Evolutionary conservation across 495 filamentous ascomycete genomes (phyloP), one percentile per base, ranked within the genome.

Genomic region (Copromyces sp.): DNA sequence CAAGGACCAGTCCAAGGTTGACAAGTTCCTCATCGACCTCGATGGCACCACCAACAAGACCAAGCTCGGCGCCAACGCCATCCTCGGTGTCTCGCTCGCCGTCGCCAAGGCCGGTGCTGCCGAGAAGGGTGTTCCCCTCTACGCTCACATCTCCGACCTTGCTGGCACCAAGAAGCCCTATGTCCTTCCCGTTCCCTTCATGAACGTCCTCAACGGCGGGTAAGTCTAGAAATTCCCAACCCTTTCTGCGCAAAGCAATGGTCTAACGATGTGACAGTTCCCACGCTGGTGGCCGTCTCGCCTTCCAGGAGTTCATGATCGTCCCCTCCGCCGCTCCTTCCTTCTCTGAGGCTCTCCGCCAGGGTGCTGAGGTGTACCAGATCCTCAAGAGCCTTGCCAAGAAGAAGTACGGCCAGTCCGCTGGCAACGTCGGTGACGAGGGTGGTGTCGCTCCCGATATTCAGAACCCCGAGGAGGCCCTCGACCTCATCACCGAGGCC

Each of bases 281-380:
- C 79, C 96, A 99, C 87, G 96, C 96, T 75, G 96, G 96, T 89
- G 96, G 96, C 79, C 93, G 95, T 83, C 87, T 99, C 72, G 96
- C 96, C 74, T 99, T 99, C 91, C 96, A 99, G 86, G 96, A 99
- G 84, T 99, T 99, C 90, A 99, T 99, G 96, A 97, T 99, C 78
- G 96, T 98, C 68, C 96, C 96, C 73, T 90, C 87, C 69, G 80
- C 83, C 69, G 95, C 95, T 75, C 89, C 92, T 72, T 88, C 92
- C 72, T 99, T 99, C 89, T 89, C 90, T 77, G 95, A 99, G 89
- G 95, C 90, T 81, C 90, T 99, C 87, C 94, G 95, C 81, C 92
- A 95, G 85, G 95, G 95, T 77, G 85, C 94, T 77, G 95, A 99
- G 85, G 93, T 97, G 80, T 99, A 99, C 90, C 94, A 97, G 83